Evolutionary conservation across 2,329 filamentous ascomycete species (phyloP).

Genomic region (Lachnellula subtilissima): DNA sequence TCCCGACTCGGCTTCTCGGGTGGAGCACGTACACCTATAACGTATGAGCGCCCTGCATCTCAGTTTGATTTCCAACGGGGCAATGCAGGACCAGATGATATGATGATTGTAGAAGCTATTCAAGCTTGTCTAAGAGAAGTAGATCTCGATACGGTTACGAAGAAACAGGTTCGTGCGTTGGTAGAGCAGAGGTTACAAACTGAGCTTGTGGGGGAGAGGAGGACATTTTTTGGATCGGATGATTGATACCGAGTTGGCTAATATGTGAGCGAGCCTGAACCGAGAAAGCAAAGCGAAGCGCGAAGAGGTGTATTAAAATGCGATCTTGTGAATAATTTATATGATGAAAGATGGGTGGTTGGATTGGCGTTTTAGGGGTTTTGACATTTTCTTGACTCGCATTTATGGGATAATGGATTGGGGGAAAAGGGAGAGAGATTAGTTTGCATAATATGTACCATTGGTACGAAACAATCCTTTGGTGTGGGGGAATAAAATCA

Average conservation of each 20-base stretch:
- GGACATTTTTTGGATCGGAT: slow-evolving; percentile 83
- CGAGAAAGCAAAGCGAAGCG: not conserved
- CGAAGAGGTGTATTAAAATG: not conserved
- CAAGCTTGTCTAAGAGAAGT: slow-evolving; percentile 79
- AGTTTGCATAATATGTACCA: not conserved
- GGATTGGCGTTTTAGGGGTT: not conserved
- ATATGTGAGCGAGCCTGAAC: slow-evolving; percentile 59
- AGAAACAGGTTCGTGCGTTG: slow-evolving; percentile 89
- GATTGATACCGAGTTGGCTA: slow-evolving; percentile 90
- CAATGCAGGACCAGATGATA: slow-evolving; percentile 65
- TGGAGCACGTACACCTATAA: slow-evolving; percentile 44
- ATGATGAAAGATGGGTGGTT: not conserved
- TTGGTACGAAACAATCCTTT: not conserved
- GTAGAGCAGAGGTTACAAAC: slow-evolving; percentile 92
- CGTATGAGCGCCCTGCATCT: slow-evolving; percentile 44
- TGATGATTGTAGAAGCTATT: slow-evolving; percentile 77
- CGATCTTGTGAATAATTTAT: not conserved
- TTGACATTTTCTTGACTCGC: not conserved
- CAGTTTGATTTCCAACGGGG: slow-evolving; percentile 59
- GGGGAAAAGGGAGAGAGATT: not conserved
- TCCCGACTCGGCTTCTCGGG: slow-evolving; percentile 35
- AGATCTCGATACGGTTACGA: slow-evolving; percentile 93
- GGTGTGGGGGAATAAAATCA: no score
- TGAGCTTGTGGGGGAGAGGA: slow-evolving; percentile 78
- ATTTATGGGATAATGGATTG: not conserved